Percentiles rank a stretch among this genome's conserved stretches.
Conservation (phyloP, 2,329 filamentous ascomycete genomes). For the Gyromitra esculenta region DNA sequence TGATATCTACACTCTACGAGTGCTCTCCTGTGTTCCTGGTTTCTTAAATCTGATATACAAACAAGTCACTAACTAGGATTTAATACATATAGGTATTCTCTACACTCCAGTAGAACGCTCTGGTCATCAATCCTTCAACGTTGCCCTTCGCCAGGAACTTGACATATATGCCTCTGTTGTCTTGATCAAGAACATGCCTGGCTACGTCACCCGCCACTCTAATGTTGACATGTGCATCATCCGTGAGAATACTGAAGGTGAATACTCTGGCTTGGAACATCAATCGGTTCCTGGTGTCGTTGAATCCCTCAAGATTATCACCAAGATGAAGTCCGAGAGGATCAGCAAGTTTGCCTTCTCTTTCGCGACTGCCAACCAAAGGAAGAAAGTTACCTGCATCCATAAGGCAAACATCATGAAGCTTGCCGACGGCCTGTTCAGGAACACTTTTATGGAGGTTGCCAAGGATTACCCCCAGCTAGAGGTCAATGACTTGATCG, state of each 20-base stretch:
- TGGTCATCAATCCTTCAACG: conserved; percentile 99
- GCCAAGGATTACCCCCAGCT: conserved; percentile 95
- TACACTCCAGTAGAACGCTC: conserved; percentile 97
- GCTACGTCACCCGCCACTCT: conserved; percentile 96
- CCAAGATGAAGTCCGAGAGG: conserved; percentile 96
- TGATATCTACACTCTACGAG: conserved; percentile 26
- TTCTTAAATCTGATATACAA: background rate
- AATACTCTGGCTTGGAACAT: conserved; percentile 99
- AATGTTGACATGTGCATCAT: conserved; percentile 99
- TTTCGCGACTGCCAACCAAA: conserved; percentile 97
- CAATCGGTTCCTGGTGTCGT: conserved; percentile 96
- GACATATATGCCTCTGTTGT: conserved; percentile 99
- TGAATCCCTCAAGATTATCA: conserved; percentile 99
- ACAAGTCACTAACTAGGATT: conserved; percentile 17
- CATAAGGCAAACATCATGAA: conserved; percentile 99
- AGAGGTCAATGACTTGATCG: conserved; percentile 99
- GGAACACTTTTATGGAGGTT: conserved; percentile 92
- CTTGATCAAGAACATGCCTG: conserved; percentile 99
- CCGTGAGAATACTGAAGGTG: conserved; percentile 99
- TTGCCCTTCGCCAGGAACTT: conserved; percentile 97
- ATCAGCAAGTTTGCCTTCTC: conserved; percentile 99
- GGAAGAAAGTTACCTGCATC: conserved; percentile 99
- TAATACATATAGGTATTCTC: conserved; percentile 70
- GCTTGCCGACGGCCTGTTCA: conserved; percentile 97
- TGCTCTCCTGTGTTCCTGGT: conserved; percentile 32